Evolutionary conservation across 495 filamentous ascomycete genomes (phyloP), one percentile per base, ranked within the genome.

Genomic region (Tuber microsphaerosporum): DNA sequence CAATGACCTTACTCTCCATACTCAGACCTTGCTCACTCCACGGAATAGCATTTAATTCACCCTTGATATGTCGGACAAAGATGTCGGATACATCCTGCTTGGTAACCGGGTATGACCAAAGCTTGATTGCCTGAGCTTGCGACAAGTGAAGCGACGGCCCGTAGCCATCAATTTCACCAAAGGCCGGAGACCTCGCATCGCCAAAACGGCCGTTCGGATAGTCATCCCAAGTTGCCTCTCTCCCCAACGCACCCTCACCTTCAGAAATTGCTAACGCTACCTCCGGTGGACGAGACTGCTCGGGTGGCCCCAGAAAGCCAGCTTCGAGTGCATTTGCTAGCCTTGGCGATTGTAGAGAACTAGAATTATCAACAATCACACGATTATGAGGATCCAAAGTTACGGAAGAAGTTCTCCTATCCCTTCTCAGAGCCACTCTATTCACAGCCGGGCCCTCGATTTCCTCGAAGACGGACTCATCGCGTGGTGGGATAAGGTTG

Each of bases 181-280:
- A 99, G 0, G 95, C 95, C 2, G 92, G 91, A 22, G 91, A 94
- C 41, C 91, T 88, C 4, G 94, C 93, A 82, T 97, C 94, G 82
- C 95, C 95, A 90, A 94, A 99, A 69, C 95, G 89, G 41, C 95
- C 96, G 86, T 99, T 99, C 73, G 96, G 95, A 85, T 91, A 99
- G 85, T 99, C 95, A 83, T 99, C 95, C 95, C 95, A 99, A 9
- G 95, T 98, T 37, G 96, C 96, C 85, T 97, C 96, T 76, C 96
- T 87, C 45, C 94, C 95, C 19, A 97, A 87, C n/a, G 92, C 86
- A 56, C 94, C 94, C 77, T 94, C 89, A 5, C 94, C 94, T 86
- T 97, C 93, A 0, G 94, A 96, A 73, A 97, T 97, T 31, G 93
- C 92, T 26, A 97, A 88, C 7, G 93, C 80, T 73, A 82, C 41